Conservation (phyloP, 805 yeast genomes). For the Wickerhamiella brachini region DNA sequence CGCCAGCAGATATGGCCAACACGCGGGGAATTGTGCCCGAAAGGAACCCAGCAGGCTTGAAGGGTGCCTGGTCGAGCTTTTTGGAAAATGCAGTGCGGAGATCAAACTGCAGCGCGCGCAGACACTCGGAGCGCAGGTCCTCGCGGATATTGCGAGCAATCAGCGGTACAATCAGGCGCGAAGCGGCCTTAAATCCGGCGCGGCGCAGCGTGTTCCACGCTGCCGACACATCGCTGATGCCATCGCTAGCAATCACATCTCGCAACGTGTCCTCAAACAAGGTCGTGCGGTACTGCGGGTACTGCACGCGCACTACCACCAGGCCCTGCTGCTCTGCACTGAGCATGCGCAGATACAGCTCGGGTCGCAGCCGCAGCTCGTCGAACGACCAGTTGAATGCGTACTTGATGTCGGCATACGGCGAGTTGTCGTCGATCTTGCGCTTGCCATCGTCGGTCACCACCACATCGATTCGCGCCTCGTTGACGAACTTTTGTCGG, state of each 20-base stretch:
- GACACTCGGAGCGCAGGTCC: constrained; percentile 62
- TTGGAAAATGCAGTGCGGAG: constrained; percentile 56
- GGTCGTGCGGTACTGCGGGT: constrained; percentile 31
- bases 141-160: constrained; percentile 71
- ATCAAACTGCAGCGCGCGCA: constrained; percentile 50
- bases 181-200: constrained; percentile 48
- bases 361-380: constrained; percentile 67
- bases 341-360: constrained; percentile 72
- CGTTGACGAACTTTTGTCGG: constrained; percentile 43
- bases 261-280: constrained; percentile 23
- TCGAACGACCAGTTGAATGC: constrained; percentile 67
- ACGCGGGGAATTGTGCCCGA: constrained; percentile 78
- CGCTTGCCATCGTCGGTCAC: constrained; percentile 73
- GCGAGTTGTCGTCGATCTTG: constrained; percentile 65
- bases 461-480: constrained; percentile 56
- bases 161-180: constrained; percentile 51
- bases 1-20: constrained; percentile 70
- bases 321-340: constrained; percentile 79
- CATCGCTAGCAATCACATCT: constrained; percentile 26
- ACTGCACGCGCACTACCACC: constrained; percentile 47
- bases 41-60: constrained; percentile 61
- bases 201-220: constrained; percentile 75
- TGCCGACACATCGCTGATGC: constrained; percentile 50
- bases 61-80: constrained; percentile 88
- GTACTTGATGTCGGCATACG: constrained; percentile 82